Conservation (phyloP, 2,329 filamentous ascomycete species). For the Aaosphaeria pasadenensis region DNA sequence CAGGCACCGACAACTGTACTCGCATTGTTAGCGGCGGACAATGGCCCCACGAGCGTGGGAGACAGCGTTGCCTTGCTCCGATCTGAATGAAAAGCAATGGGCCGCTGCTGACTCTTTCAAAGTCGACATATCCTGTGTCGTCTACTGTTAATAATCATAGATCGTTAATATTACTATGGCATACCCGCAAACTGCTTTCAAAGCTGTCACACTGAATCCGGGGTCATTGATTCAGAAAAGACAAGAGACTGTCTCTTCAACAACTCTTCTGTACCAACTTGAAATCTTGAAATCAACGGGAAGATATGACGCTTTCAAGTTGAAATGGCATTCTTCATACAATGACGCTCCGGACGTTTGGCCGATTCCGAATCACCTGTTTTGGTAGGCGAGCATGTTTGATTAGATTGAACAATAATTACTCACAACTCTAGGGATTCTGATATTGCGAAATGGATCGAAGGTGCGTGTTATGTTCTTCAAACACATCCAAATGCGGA, state of each 20-base stretch:
- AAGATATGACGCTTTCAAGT: conserved; percentile 52
- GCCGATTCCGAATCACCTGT: conserved; percentile 58
- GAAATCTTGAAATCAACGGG: conserved; percentile 6
- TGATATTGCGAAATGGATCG: conserved; percentile 60
- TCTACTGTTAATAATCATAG: neutral
- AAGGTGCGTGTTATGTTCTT: conserved; percentile 59
- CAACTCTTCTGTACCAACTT: neutral
- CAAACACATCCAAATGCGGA: conserved; percentile 41
- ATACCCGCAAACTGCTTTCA: neutral
- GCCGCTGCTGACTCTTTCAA: neutral
- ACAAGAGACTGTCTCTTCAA: neutral
- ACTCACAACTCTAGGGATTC: conserved; percentile 44
- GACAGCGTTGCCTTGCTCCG: neutral
- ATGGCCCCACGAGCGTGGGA: too few species aligned
- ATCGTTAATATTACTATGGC: neutral
- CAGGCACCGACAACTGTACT: too few species aligned
- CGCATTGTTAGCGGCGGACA: too few species aligned
- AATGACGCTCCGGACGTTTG: conserved; percentile 49
- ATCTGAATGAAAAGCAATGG: neutral
- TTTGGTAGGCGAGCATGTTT: conserved; percentile 32
- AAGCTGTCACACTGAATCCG: neutral
- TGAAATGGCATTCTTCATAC: conserved; percentile 57
- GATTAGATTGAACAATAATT: neutral
- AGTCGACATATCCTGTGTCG: neutral
- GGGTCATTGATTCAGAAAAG: neutral